A percentile compares a stretch with the other conserved stretches of the same genome.
Conservation (phyloP, 1,284 basidiomycete genomes). For the Ganoderma sinense region DNA sequence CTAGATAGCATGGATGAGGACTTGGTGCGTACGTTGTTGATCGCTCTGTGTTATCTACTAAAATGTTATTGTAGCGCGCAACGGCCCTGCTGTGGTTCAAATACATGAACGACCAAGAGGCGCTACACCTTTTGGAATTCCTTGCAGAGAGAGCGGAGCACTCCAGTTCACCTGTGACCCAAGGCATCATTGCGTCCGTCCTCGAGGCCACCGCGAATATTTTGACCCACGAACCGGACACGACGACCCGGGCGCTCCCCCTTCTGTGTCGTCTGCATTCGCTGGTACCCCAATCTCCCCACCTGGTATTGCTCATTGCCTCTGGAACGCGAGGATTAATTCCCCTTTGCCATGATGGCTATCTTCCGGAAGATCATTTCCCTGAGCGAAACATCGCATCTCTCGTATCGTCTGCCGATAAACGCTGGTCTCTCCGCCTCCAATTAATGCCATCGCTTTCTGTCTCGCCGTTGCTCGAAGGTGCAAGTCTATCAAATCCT, state of each 20-base stretch:
- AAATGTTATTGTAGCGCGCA: slow-evolving; percentile 11
- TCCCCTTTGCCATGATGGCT: slow-evolving; percentile 53
- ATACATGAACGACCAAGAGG: slow-evolving; percentile 48
- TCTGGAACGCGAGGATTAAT: slow-evolving; percentile 47
- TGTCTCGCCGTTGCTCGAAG: slow-evolving; percentile 44
- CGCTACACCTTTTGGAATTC: slow-evolving; percentile 38
- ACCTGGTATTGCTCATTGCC: slow-evolving; percentile 58
- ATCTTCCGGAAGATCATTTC: slow-evolving; percentile 9
- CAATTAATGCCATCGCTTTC: slow-evolving; percentile 14
- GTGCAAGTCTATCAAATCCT: slow-evolving; percentile 48
- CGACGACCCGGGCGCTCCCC: slow-evolving; percentile 28
- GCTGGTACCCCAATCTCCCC: slow-evolving; percentile 43
- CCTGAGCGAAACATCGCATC: slow-evolving; percentile 17
- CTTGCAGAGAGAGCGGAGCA: slow-evolving; percentile 43
- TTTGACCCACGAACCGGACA: slow-evolving; percentile 16
- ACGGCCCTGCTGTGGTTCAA: slow-evolving; percentile 54
- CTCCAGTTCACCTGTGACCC: slow-evolving; percentile 29
- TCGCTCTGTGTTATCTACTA: not conserved
- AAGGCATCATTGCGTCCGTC: slow-evolving; percentile 25
- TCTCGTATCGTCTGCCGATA: slow-evolving; percentile 25
- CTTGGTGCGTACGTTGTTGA: slow-evolving; percentile 25
- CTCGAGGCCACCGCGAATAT: slow-evolving; percentile 23
- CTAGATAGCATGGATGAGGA: slow-evolving; percentile 18
- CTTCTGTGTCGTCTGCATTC: slow-evolving; percentile 33
- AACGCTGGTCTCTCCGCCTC: slow-evolving; percentile 35